Percentiles rank a stretch among this genome's conserved stretches.
Evolutionary conservation across 768 basidiomycete genomes (phyloP).

Genomic region (Panaeolus cyanescens): DNA sequence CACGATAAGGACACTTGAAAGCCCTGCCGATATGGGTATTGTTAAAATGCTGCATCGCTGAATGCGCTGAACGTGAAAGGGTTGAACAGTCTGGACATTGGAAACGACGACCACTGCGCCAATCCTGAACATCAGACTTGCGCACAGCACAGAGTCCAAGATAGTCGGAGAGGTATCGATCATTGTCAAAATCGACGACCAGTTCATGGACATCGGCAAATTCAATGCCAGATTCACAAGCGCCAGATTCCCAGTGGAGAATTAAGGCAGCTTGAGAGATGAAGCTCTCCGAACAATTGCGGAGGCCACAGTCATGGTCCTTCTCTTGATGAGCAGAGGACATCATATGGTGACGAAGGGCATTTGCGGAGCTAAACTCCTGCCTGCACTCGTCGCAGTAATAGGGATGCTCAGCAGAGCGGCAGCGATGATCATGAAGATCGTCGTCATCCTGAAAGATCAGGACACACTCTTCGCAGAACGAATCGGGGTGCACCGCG

Average conservation of each 20-base stretch:
- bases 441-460: conserved; percentile 41
- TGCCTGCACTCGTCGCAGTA: conserved; percentile 50
- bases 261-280: conserved; percentile 55
- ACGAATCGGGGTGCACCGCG: conserved; percentile 31
- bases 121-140: conserved; percentile 28
- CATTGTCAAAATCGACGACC: conserved; percentile 44
- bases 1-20: conserved; percentile 53
- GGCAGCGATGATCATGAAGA: conserved; percentile 49
- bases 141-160: conserved; percentile 30
- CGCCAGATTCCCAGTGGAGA: conserved; percentile 64
- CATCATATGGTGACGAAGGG: conserved; percentile 43
- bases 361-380: conserved; percentile 39
- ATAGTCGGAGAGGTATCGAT: conserved; percentile 54
- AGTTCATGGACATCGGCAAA: conserved; percentile 40
- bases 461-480: conserved; percentile 42
- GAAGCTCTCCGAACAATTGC: conserved; percentile 49
- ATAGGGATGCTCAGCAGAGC: conserved; percentile 33
- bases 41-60: conserved; percentile 46
- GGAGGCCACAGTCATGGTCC: conserved; percentile 34
- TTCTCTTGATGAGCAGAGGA: conserved; percentile 51
- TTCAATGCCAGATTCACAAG: conserved; percentile 51
- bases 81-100: conserved; percentile 74
- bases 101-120: conserved; percentile 41
- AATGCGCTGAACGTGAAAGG: conserved; percentile 53
- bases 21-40: conserved; percentile 58